Base-by-base conservation (phyloP, 225 moss, liverwort and hornwort species). In the Rhytidiadelphus loreus region DNA sequence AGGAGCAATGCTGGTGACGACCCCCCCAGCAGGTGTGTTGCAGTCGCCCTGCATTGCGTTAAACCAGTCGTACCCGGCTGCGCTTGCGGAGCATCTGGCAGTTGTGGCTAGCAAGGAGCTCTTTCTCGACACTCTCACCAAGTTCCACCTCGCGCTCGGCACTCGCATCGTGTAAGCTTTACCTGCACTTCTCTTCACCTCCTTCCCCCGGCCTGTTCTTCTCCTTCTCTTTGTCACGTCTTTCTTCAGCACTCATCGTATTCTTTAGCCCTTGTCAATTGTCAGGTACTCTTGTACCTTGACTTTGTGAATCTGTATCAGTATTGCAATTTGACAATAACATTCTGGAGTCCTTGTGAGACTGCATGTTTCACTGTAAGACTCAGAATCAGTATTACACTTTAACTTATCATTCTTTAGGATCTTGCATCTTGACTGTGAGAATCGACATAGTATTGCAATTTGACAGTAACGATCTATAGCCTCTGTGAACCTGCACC, bases 71-170 rank as follows among this genome's bases (percentile, higher is more conserved):
- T 92, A 93, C 78, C 93, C 92, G 12, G 64, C 82, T 57, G 88
- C 93, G 43, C 91, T 93, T 62, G 92, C 92, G 75, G 89, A 85
- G 86, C 93, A 93, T 84, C 9, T 39, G 55, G 93, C 91, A 17
- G 81, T 93, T 39, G 91, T 91, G 76, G 89, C 89, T 15, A 88
- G 82, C 89, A 91, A 92, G 91, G 92, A 92, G 55, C 92, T 93
- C 77, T 93, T 93, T 84, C 86, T 93, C 43, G 88, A 92, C 86
- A 91, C 92, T 12, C 92, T 93, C 86, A 88, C 81, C 69, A 91
- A 92, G 84, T 93, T 93, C 78, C 93, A 93, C 84, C 91, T 86
- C 44, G 88, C 92, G 77, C 86, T 93, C 19, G 93, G 92, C 91
- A 93, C 91, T 55, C 92, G 91, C 53, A 88, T 93, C 70, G 88